Conservation (phyloP, 768 basidiomycete species). For the Hortiboletus flavorubellus region DNA sequence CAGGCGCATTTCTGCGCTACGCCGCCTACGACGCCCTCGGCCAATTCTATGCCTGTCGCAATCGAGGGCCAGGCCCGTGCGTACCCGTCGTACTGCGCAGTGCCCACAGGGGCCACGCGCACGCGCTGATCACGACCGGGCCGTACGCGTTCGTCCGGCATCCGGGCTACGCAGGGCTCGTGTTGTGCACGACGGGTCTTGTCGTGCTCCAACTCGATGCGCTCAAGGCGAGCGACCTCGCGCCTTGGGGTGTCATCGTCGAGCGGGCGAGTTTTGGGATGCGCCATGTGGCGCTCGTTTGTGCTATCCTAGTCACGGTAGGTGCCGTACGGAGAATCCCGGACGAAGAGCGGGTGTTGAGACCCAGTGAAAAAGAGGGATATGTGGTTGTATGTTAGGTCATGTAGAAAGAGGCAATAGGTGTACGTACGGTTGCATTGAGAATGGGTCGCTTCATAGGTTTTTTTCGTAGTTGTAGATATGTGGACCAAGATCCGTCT, state of each 20-base stretch:
- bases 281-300: constrained; percentile 9
- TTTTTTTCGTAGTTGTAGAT: too few relatives aligned
- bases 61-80: constrained; percentile 5
- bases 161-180: constrained; percentile 32
- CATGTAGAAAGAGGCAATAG: too few relatives aligned
- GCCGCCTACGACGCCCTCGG: constrained; percentile 27
- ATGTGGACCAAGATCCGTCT: too few relatives aligned
- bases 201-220: constrained; percentile 12
- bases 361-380: too few relatives aligned
- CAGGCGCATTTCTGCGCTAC: constrained; percentile 42
- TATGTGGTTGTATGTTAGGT: too few relatives aligned
- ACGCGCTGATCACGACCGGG: constrained; percentile 27
- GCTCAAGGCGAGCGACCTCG: neutral
- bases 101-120: neutral
- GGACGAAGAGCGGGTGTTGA: constrained; percentile 13
- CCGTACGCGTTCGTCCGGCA: constrained; percentile 30
- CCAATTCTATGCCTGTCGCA: constrained; percentile 20
- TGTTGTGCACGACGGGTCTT: constrained; percentile 23
- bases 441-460: too few relatives aligned
- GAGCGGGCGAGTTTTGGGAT: constrained; percentile 28
- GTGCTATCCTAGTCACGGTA: constrained; percentile 1
- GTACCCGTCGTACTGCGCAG: neutral
- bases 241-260: neutral
- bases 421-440: too few relatives aligned
- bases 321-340: constrained; percentile 9